Evolutionary conservation across 1,284 basidiomycete genomes (phyloP).

Genomic region (Schizophyllum amplum): DNA sequence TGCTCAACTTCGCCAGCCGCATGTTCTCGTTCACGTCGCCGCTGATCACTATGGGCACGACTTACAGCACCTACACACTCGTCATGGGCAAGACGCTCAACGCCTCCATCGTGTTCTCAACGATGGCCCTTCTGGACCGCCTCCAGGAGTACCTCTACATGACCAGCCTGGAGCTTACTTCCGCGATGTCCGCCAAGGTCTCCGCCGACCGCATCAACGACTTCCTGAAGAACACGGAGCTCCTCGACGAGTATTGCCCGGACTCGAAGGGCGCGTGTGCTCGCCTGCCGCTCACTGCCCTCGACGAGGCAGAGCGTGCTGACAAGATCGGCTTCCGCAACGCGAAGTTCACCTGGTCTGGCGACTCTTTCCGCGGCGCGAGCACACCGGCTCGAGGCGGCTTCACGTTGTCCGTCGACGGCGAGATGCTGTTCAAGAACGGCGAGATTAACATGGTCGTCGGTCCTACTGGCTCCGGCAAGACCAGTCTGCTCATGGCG

Average conservation of each 20-base stretch:
- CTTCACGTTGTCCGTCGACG: conserved; percentile 42
- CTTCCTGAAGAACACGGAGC: conserved; percentile 43
- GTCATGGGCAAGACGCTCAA: conserved; percentile 30
- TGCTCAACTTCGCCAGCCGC: conserved; percentile 24
- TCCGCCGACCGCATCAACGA: conserved; percentile 40
- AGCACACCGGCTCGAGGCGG: conserved; percentile 25
- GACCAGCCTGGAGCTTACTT: conserved; percentile 9
- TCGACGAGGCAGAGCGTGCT: conserved; percentile 12
- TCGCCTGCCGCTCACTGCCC: conserved; percentile 18
- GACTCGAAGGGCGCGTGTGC: conserved; percentile 21
- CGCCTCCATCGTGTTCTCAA: conserved; percentile 31
- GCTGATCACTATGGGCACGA: conserved; percentile 45
- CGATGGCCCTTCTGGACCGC: conserved; percentile 39
- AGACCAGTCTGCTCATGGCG: conserved; percentile 47
- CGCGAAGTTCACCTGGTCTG: conserved; percentile 37
- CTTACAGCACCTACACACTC: conserved; percentile 33
- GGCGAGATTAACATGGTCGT: conserved; percentile 57
- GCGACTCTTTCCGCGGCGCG: conserved; percentile 21
- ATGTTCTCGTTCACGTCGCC: conserved; percentile 38
- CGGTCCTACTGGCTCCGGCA: conserved; percentile 38
- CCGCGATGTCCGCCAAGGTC: conserved; percentile 30
- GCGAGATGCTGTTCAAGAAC: conserved; percentile 47
- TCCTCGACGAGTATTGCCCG: conserved; percentile 38
- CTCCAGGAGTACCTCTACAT: conserved; percentile 16
- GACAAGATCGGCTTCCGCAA: conserved; percentile 30